These are phyloP conservation scores for Brassica juncea DNA, from an alignment of 345 rosid species.

Conservation along the genomic window DNA sequence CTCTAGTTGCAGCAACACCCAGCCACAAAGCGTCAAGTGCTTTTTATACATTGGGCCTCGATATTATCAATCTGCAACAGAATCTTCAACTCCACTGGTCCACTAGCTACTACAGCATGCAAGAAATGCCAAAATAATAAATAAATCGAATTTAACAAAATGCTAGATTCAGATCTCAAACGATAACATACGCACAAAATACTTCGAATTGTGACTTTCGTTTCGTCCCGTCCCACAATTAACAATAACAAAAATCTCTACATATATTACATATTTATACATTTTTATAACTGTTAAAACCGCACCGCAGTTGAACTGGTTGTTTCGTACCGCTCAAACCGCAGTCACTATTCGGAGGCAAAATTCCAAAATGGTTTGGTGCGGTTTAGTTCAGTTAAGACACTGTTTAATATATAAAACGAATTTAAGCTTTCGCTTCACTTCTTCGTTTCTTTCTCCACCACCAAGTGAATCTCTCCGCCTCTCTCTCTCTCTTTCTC, in stretches of 20 bases:
- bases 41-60: neutral
- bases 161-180: constrained; percentile 20
- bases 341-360: too few relatives aligned
- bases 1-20: too few relatives aligned
- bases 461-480: constrained; percentile 6
- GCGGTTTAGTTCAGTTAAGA: constrained; percentile 13
- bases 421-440: neutral
- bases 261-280: too few relatives aligned
- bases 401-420: constrained; percentile 21
- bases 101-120: constrained; percentile 10
- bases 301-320: too few relatives aligned
- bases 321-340: too few relatives aligned
- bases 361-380: too few relatives aligned
- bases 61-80: neutral
- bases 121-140: constrained; percentile 5
- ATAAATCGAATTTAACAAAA: neutral
- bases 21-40: constrained; percentile 18
- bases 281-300: too few relatives aligned
- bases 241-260: too few relatives aligned
- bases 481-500: neutral
- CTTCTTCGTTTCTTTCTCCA: constrained; percentile 21
- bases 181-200: neutral
- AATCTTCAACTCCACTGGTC: constrained; percentile 1
- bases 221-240: too few relatives aligned
- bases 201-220: too few relatives aligned